Conservation (phyloP, 441 rosid species). For the Adansonia madagascariensis region DNA sequence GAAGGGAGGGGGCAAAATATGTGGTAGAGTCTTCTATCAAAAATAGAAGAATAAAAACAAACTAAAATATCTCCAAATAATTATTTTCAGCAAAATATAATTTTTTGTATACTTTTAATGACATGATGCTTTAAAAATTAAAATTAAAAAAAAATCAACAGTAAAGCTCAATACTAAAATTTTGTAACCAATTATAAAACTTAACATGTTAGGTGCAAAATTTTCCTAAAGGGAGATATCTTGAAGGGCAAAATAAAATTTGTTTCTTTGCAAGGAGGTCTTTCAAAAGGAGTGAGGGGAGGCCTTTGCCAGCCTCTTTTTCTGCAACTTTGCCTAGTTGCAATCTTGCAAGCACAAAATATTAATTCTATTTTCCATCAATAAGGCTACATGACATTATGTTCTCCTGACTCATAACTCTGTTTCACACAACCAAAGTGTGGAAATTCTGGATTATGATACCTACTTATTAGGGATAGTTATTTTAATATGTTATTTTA, state of each 20-base stretch:
- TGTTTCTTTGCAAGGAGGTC: background rate
- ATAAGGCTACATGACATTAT: conserved; percentile 8
- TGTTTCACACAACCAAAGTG: background rate
- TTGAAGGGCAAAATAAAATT: background rate
- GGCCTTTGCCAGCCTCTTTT: background rate
- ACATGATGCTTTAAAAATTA: background rate
- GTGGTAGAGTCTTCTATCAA: background rate
- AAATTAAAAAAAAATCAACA: background rate
- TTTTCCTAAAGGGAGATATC: background rate
- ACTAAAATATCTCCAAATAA: background rate
- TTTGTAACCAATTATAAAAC: background rate
- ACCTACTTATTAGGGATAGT: background rate
- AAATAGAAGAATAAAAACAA: background rate
- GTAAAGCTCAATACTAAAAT: background rate
- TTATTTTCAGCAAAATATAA: background rate
- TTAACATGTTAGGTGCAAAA: background rate
- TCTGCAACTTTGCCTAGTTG: background rate
- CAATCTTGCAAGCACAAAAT: background rate
- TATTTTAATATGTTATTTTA: too few relatives aligned
- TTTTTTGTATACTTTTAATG: too few relatives aligned
- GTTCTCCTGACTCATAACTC: background rate
- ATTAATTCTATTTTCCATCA: background rate
- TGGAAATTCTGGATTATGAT: background rate
- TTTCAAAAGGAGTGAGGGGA: background rate
- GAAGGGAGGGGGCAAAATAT: background rate